These are phyloP conservation scores for Pyronema omphalodes DNA, from an alignment of 495 filamentous ascomycete genomes.

Conservation along the genomic window DNA sequence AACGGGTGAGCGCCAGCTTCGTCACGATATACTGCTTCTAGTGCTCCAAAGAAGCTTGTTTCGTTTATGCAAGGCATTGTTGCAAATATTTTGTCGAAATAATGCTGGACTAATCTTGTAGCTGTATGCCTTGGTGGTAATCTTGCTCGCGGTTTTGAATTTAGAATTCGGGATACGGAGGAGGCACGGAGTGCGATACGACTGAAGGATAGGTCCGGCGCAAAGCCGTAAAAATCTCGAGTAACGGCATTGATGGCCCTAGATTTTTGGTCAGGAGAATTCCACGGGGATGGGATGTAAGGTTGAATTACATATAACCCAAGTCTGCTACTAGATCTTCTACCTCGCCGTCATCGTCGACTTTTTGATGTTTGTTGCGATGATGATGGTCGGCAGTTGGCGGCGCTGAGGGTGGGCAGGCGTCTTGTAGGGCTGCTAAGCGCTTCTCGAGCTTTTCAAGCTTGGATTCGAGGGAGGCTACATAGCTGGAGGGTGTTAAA, in stretches of 20 bases:
- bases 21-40: conserved; percentile 60
- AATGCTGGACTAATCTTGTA: conserved; percentile 53
- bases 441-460: conserved; percentile 65
- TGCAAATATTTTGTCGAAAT: conserved; percentile 59
- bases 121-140: conserved; percentile 50
- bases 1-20: conserved; percentile 44
- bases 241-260: conserved; percentile 85
- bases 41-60: conserved; percentile 49
- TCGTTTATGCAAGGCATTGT: conserved; percentile 68
- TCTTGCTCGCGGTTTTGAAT: conserved; percentile 30
- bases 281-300: neutral
- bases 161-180: conserved; percentile 35
- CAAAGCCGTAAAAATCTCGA: conserved; percentile 74
- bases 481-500: conserved; percentile 41
- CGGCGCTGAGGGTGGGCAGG: neutral
- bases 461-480: conserved; percentile 72
- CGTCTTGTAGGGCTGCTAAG: conserved; percentile 16
- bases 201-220: conserved; percentile 68
- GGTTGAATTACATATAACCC: conserved; percentile 46
- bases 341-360: conserved; percentile 52
- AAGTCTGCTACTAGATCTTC: conserved; percentile 68
- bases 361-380: conserved; percentile 22
- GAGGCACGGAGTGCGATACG: conserved; percentile 52
- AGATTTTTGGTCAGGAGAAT: neutral
- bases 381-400: neutral